A percentile compares a stretch with the other conserved stretches of the same genome.
Conservation (phyloP, 768 basidiomycete species). For the Tubosaeta sp. region DNA sequence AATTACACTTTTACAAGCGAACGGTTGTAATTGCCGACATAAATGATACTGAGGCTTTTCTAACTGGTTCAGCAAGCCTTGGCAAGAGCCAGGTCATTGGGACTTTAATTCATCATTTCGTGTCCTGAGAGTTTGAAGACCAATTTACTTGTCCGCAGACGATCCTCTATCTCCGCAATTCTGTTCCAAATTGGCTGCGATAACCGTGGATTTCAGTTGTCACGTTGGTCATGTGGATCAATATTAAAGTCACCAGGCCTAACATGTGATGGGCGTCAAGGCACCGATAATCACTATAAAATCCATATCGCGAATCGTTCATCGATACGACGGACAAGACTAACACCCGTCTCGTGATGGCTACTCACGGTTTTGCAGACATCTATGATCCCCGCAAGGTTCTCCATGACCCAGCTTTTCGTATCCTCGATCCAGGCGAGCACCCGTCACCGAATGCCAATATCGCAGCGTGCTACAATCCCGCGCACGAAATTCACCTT, state of each 20-base stretch:
- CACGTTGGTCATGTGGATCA: not conserved
- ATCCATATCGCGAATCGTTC: not conserved
- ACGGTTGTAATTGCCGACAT: not conserved
- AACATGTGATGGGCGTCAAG: not conserved
- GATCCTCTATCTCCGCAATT: not conserved
- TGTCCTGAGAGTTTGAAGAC: too few species aligned
- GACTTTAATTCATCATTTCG: too few species aligned
- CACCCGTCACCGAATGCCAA: slow-evolving; percentile 45
- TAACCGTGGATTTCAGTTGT: not conserved
- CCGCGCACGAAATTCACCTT: slow-evolving; percentile 57
- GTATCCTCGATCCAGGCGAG: slow-evolving; percentile 47
- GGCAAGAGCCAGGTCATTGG: too few species aligned
- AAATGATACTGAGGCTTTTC: not conserved
- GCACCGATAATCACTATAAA: not conserved
- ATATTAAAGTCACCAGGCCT: too few species aligned
- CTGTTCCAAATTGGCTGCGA: not conserved
- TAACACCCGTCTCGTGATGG: slow-evolving; percentile 10
- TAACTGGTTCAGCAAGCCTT: too few species aligned
- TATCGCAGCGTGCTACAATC: slow-evolving; percentile 64
- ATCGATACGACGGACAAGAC: not conserved
- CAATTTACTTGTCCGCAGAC: too few species aligned
- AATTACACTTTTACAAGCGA: not conserved
- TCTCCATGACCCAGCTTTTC: slow-evolving; percentile 53
- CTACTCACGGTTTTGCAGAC: slow-evolving; percentile 31
- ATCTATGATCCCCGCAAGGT: slow-evolving; percentile 54